Conservation (phyloP, 2,329 filamentous ascomycete species). For the Pseudocercospora musae region DNA sequence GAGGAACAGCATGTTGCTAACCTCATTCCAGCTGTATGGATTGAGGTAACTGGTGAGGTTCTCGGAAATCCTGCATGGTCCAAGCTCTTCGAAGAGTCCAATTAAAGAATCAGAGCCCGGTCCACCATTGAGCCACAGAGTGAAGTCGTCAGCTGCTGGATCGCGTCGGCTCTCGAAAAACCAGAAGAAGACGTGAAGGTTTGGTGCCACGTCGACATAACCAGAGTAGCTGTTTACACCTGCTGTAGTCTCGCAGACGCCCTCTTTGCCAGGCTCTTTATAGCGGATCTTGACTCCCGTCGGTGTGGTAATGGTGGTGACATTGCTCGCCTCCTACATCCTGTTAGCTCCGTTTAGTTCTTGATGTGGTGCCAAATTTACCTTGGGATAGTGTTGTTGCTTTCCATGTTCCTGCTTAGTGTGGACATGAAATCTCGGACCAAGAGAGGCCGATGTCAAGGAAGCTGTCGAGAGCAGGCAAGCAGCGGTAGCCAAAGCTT, state of each 20-base stretch:
- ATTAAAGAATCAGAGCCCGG: slow-evolving; percentile 50
- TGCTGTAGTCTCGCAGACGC: slow-evolving; percentile 56
- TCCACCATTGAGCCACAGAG: slow-evolving; percentile 59
- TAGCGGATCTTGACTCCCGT: slow-evolving; percentile 31
- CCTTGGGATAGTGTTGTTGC: neutral
- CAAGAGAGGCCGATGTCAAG: neutral
- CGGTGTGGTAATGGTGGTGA: slow-evolving; percentile 45
- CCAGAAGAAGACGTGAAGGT: slow-evolving; percentile 14
- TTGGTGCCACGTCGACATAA: slow-evolving; percentile 51
- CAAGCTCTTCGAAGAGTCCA: slow-evolving; percentile 50
- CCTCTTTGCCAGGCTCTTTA: slow-evolving; percentile 37
- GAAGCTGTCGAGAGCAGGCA: neutral
- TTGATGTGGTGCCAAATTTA: neutral
- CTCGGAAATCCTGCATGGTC: slow-evolving; percentile 53
- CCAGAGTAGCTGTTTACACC: slow-evolving; percentile 58
- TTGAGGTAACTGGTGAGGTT: slow-evolving; percentile 54
- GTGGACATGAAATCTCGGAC: neutral
- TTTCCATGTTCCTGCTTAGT: neutral
- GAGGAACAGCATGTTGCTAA: slow-evolving; percentile 58
- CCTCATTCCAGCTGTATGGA: slow-evolving; percentile 61
- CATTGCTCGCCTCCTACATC: slow-evolving; percentile 13
- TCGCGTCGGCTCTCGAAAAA: slow-evolving; percentile 58
- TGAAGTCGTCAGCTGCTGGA: slow-evolving; percentile 52
- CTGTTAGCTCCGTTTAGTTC: neutral
- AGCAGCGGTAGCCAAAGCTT: neutral